A percentile compares a stretch with the other conserved stretches of the same genome.
These are phyloP conservation scores for Stenogyne calaminthoides DNA, from an alignment of 305 asterid species.

Conservation along the genomic window DNA sequence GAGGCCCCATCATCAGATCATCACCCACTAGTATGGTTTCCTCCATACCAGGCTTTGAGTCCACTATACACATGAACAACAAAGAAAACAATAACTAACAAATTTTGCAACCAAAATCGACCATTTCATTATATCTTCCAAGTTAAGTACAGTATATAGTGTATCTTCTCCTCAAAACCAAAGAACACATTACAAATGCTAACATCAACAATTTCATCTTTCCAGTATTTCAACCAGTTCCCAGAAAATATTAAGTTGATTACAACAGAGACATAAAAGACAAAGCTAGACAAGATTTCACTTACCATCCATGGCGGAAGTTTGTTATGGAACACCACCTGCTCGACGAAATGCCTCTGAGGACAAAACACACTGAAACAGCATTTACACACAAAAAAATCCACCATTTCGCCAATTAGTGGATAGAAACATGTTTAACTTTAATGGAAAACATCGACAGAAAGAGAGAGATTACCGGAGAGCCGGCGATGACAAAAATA, in stretches of 20 bases:
- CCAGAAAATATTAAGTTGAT: background rate
- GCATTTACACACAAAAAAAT: background rate
- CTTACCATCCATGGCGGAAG: constrained; percentile 68
- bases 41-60: constrained; percentile 91
- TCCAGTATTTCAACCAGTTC: background rate
- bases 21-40: constrained; percentile 97
- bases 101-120: background rate
- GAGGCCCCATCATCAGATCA: constrained; percentile 97
- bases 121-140: constrained; percentile 1
- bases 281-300: background rate
- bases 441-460: background rate
- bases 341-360: constrained; percentile 47
- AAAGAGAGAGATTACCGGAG: constrained; percentile 12
- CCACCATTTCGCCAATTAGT: background rate
- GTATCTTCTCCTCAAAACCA: constrained; percentile 18
- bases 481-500: constrained; percentile 7
- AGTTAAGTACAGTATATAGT: background rate
- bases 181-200: background rate
- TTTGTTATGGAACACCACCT: constrained; percentile 30
- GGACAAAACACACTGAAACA: constrained; percentile 3
- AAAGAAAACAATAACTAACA: constrained; percentile 6
- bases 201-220: constrained; percentile 1
- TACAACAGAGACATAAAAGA: background rate
- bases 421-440: background rate
- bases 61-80: constrained; percentile 45